Percentiles rank a stretch among this genome's conserved stretches.
Evolutionary conservation across 176 grass and related monocot species (phyloP).

Genomic region (Hsuehochloa calcarea): DNA sequence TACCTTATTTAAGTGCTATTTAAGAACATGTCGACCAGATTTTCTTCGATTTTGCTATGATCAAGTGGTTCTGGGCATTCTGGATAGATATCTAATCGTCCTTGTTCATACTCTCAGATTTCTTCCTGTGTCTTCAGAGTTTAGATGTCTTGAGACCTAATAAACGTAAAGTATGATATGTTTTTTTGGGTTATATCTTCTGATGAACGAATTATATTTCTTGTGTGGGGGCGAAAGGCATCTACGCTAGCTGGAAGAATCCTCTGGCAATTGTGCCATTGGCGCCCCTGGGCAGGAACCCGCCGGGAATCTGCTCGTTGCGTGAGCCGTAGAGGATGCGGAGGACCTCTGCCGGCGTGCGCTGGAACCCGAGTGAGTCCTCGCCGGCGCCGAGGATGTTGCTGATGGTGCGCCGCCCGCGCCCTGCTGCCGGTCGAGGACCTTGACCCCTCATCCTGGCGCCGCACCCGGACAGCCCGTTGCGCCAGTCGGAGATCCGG

Average conservation of each 20-base stretch:
- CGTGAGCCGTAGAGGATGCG: slow-evolving; percentile 65
- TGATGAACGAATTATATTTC: neutral
- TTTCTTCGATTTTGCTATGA: neutral
- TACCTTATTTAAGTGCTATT: slow-evolving; percentile 21
- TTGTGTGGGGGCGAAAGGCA: neutral
- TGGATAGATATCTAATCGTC: neutral
- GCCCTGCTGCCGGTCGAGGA: slow-evolving; percentile 39
- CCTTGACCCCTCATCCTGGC: slow-evolving; percentile 63
- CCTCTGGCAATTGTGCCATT: slow-evolving; percentile 60
- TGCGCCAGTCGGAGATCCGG: slow-evolving; percentile 51
- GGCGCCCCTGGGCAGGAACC: slow-evolving; percentile 64
- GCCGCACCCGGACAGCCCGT: slow-evolving; percentile 45
- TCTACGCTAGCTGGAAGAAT: slow-evolving; percentile 40
- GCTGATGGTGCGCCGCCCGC: slow-evolving; percentile 51
- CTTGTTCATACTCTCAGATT: neutral
- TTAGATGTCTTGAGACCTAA: neutral
- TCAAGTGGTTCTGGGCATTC: neutral
- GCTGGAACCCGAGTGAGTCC: slow-evolving; percentile 58
- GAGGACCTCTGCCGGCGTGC: slow-evolving; percentile 69
- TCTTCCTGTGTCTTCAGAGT: neutral
- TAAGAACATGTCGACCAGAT: neutral
- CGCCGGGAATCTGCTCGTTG: slow-evolving; percentile 61
- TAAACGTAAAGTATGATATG: neutral
- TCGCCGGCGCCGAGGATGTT: slow-evolving; percentile 65
- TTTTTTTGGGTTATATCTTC: neutral